These are phyloP conservation scores for Kalaharituber pfeilii DNA, from an alignment of 2,329 filamentous ascomycete genomes.

Conservation along the genomic window DNA sequence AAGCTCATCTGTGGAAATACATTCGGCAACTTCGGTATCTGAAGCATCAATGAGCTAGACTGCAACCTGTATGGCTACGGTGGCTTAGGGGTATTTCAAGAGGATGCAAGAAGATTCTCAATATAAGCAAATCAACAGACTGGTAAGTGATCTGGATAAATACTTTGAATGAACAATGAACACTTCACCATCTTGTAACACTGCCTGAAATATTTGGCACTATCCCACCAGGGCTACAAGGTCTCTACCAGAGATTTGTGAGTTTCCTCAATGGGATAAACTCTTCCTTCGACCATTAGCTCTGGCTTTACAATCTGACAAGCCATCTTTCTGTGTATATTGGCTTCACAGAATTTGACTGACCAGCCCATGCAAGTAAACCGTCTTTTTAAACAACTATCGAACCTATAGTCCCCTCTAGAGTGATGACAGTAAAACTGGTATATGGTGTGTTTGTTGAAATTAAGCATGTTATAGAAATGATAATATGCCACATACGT, in stretches of 20 bases:
- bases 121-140: neutral
- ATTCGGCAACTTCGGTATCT: slow-evolving; percentile 48
- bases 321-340: slow-evolving; percentile 54
- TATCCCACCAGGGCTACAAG: slow-evolving; percentile 68
- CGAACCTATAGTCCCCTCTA: slow-evolving; percentile 93
- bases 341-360: slow-evolving; percentile 66
- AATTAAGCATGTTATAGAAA: slow-evolving; percentile 72
- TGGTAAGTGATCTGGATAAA: slow-evolving; percentile 1
- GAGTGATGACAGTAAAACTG: slow-evolving; percentile 69
- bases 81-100: slow-evolving; percentile 35
- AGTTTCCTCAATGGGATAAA: slow-evolving; percentile 79
- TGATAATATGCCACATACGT: slow-evolving; percentile 36
- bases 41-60: slow-evolving; percentile 54
- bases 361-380: slow-evolving; percentile 89
- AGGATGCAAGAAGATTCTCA: slow-evolving; percentile 81
- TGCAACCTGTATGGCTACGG: slow-evolving; percentile 79
- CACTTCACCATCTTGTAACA: slow-evolving; percentile 64
- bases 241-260: slow-evolving; percentile 71
- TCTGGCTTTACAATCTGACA: neutral
- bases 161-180: slow-evolving; percentile 71
- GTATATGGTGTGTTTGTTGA: slow-evolving; percentile 73
- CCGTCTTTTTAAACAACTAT: slow-evolving; percentile 75
- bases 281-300: slow-evolving; percentile 35
- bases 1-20: neutral
- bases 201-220: slow-evolving; percentile 77